Conservation (phyloP, 768 basidiomycete species). For the Mycena galopus region DNA sequence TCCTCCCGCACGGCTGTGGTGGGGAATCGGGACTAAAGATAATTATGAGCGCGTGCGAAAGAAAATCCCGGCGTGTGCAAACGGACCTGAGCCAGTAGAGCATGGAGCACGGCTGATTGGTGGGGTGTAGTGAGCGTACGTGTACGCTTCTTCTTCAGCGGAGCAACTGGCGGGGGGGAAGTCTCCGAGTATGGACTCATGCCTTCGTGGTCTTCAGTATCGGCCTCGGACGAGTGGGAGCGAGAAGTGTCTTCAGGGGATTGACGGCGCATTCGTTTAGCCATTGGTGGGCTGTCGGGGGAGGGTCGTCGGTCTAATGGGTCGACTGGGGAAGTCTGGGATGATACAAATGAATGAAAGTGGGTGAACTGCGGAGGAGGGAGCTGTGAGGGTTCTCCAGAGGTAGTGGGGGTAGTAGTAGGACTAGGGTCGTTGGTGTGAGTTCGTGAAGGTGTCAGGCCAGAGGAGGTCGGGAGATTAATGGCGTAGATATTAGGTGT, state of each 20-base stretch:
- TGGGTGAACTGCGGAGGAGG: conserved; percentile 40
- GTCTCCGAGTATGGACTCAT: conserved; percentile 57
- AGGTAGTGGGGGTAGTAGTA: conserved; percentile 36
- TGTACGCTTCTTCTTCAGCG: conserved; percentile 86
- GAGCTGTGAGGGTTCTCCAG: conserved; percentile 43
- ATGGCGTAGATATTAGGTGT: conserved; percentile 54
- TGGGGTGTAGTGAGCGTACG: conserved; percentile 89
- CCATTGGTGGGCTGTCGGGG: conserved; percentile 52
- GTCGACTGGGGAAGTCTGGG: conserved; percentile 41
- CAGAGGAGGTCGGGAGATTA: conserved; percentile 52
- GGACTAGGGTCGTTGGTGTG: conserved; percentile 52
- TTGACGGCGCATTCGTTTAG: conserved; percentile 57
- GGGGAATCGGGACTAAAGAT: conserved; percentile 84
- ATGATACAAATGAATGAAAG: conserved; percentile 47
- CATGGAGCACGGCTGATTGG: conserved; percentile 89
- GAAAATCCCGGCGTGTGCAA: conserved; percentile 23
- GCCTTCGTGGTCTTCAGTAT: conserved; percentile 67
- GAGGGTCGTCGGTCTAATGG: conserved; percentile 42
- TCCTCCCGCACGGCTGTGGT: conserved; percentile 90
- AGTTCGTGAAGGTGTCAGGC: conserved; percentile 59
- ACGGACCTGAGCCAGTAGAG: conserved; percentile 85
- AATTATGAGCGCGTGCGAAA: conserved; percentile 26
- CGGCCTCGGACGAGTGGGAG: conserved; percentile 65
- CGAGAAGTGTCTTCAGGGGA: conserved; percentile 51
- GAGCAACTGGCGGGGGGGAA: conserved; percentile 51